Evolutionary conservation across 441 rosid genomes (phyloP).

Genomic region (Euphorbia celastroides): DNA sequence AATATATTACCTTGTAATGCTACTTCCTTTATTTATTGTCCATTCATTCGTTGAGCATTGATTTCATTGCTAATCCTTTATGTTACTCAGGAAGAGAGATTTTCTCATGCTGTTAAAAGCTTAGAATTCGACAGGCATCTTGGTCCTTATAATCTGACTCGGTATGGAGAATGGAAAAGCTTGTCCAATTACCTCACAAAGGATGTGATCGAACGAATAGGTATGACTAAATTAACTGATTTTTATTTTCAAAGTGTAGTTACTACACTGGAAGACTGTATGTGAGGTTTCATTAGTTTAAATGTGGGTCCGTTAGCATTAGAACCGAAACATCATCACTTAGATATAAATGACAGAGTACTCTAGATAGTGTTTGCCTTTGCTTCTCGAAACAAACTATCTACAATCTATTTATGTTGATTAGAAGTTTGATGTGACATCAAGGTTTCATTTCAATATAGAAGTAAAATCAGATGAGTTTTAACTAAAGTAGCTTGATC

Average conservation of each 20-base stretch:
- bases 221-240: slow-evolving; percentile 28
- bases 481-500: background rate
- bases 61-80: slow-evolving; percentile 1
- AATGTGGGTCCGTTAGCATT: no score
- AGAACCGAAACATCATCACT: no score
- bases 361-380: background rate
- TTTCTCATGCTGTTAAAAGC: slow-evolving; percentile 50
- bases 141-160: slow-evolving; percentile 70
- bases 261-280: background rate
- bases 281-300: background rate
- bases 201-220: slow-evolving; percentile 49
- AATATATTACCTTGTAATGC: background rate
- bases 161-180: slow-evolving; percentile 64
- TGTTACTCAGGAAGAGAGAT: slow-evolving; percentile 61
- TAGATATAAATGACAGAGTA: background rate
- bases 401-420: background rate
- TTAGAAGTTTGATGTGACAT: background rate
- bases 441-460: background rate
- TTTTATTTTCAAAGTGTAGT: slow-evolving; percentile 5
- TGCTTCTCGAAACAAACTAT: background rate
- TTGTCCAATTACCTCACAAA: slow-evolving; percentile 57
- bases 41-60: background rate
- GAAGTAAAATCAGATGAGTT: background rate
- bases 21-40: background rate
- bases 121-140: slow-evolving; percentile 77